Conservation (phyloP, 768 basidiomycete genomes). For the Suillus spraguei region DNA sequence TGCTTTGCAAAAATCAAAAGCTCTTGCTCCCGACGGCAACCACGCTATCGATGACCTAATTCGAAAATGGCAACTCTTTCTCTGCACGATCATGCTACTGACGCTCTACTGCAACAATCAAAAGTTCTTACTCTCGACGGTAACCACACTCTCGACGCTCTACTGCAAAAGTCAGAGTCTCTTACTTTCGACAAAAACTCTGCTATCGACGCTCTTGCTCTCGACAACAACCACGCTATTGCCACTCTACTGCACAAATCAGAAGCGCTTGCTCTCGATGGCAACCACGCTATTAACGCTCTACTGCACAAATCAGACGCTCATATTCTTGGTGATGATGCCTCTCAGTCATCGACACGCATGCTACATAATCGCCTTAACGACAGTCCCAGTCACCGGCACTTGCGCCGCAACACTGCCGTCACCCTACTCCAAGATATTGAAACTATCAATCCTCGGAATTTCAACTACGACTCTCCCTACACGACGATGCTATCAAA, state of each 20-base stretch:
- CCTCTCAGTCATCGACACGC: too few species aligned
- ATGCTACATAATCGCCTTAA: neutral
- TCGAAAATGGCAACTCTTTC: neutral
- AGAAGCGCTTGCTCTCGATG: neutral
- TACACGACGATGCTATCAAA: neutral
- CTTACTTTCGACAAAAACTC: neutral
- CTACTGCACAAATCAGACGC: neutral
- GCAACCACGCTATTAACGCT: neutral
- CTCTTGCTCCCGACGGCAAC: neutral
- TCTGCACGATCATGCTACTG: neutral
- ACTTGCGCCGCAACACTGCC: neutral
- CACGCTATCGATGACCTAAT: neutral
- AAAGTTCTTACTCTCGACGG: too few species aligned
- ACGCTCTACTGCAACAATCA: too few species aligned
- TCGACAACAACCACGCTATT: neutral
- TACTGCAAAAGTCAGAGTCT: too few species aligned
- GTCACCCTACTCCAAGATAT: neutral
- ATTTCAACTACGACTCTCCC: neutral
- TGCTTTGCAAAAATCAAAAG: too few species aligned
- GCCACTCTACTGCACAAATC: neutral
- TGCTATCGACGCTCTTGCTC: neutral
- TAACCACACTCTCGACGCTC: too few species aligned
- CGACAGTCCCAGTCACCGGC: neutral
- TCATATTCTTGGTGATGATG: neutral
- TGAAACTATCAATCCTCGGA: neutral